Conservation (phyloP, 177 flowering plant species). For the Telopea speciosissima region DNA sequence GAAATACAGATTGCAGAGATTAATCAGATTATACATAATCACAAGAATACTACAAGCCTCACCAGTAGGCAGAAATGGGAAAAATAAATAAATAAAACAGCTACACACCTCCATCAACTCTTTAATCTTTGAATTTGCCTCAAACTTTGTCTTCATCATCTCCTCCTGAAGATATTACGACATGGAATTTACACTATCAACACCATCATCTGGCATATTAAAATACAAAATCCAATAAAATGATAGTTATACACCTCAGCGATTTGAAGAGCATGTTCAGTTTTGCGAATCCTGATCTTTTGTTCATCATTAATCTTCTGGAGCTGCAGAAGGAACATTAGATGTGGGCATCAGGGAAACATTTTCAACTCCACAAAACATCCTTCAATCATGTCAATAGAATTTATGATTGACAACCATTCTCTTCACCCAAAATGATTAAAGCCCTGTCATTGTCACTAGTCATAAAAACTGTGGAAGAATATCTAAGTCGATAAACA, state of each 20-base stretch:
- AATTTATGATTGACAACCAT: background rate
- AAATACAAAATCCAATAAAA: background rate
- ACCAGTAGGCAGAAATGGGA: too few species aligned
- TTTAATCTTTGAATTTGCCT: conserved; percentile 53
- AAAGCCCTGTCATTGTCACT: background rate
- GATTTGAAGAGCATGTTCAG: conserved; percentile 75
- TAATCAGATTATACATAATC: background rate
- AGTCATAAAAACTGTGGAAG: too few species aligned
- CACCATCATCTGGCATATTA: background rate
- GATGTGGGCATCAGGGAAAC: background rate
- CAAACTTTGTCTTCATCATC: conserved; percentile 67
- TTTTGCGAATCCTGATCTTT: conserved; percentile 55
- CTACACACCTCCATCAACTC: conserved; percentile 54
- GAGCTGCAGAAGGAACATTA: conserved; percentile 40
- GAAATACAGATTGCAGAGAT: background rate
- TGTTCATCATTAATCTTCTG: conserved; percentile 67
- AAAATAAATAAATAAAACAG: background rate
- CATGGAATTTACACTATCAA: background rate
- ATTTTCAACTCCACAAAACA: background rate
- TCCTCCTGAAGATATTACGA: conserved; percentile 50
- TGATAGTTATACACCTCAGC: conserved; percentile 57
- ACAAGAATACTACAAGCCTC: background rate
- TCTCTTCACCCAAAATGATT: background rate
- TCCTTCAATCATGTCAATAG: background rate
- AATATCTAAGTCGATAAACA: background rate